Conservation (phyloP, 2,329 filamentous ascomycete species). For the Colletotrichum sp. region DNA sequence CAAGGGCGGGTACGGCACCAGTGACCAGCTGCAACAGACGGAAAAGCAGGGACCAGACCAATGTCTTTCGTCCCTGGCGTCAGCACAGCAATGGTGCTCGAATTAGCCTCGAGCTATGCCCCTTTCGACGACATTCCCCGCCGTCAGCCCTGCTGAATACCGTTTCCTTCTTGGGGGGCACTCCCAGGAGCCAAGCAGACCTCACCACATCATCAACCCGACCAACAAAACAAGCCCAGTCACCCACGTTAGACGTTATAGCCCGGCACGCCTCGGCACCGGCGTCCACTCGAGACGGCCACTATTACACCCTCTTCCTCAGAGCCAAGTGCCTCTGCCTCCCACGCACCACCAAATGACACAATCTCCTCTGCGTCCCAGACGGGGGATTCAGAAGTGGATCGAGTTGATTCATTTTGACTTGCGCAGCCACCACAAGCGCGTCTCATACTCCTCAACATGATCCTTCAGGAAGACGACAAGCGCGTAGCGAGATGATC, state of each 20-base stretch:
- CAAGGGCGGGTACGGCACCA: background rate
- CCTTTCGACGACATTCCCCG: background rate
- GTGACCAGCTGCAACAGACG: background rate
- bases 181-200: background rate
- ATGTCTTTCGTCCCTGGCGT: conserved; percentile 9
- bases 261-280: background rate
- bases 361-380: background rate
- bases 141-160: conserved; percentile 18
- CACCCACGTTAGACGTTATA: background rate
- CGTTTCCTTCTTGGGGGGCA: background rate
- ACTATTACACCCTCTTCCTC: background rate
- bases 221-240: background rate
- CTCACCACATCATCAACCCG: conserved; percentile 13
- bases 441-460: conserved; percentile 7
- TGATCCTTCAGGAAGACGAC: conserved; percentile 20
- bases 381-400: background rate
- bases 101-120: conserved; percentile 14
- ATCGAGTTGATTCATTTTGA: conserved; percentile 5
- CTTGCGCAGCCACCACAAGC: conserved; percentile 22
- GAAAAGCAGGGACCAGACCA: background rate
- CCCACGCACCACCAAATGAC: background rate
- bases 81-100: conserved; percentile 6
- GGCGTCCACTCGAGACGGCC: background rate
- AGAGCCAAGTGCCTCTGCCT: background rate
- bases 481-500: conserved; percentile 21